Evolutionary conservation across 129 eudicot species (phyloP).

Genomic region (Artemisia argyi): DNA sequence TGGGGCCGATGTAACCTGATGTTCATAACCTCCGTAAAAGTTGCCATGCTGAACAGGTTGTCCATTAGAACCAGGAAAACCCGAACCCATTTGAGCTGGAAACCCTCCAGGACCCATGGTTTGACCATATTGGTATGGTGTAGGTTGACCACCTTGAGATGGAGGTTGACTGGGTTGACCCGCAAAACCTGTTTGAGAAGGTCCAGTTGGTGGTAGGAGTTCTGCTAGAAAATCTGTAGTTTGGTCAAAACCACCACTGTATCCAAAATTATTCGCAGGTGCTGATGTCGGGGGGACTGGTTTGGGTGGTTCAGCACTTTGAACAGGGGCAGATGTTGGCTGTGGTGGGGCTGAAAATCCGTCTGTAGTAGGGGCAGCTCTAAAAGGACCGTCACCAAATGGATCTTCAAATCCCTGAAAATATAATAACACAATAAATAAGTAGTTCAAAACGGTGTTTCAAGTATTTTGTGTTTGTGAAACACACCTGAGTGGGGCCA

Average conservation of each 20-base stretch:
- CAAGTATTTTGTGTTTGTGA: constrained; percentile 12
- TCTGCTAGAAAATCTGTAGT: constrained; percentile 78
- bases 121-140: constrained; percentile 33
- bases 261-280: constrained; percentile 37
- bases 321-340: constrained; percentile 43
- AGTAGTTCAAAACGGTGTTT: neutral
- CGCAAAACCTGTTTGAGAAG: constrained; percentile 34
- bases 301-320: constrained; percentile 42
- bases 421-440: neutral
- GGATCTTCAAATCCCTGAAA: constrained; percentile 93
- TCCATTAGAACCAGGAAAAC: constrained; percentile 37
- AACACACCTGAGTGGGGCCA: constrained; percentile 63
- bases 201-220: constrained; percentile 77
- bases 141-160: constrained; percentile 28
- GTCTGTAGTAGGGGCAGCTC: constrained; percentile 62
- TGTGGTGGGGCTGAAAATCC: constrained; percentile 47
- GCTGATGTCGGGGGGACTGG: constrained; percentile 30
- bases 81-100: constrained; percentile 39
- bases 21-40: constrained; percentile 44
- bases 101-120: constrained; percentile 22
- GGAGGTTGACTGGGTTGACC: constrained; percentile 41
- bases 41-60: constrained; percentile 32
- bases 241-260: constrained; percentile 42
- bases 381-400: constrained; percentile 93
- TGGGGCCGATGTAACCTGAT: constrained; percentile 40